A percentile compares a stretch with the other conserved stretches of the same genome.
These are phyloP conservation scores for Acanthamoeba royreba DNA, from an alignment of 208 protist species.

Conservation along the genomic window DNA sequence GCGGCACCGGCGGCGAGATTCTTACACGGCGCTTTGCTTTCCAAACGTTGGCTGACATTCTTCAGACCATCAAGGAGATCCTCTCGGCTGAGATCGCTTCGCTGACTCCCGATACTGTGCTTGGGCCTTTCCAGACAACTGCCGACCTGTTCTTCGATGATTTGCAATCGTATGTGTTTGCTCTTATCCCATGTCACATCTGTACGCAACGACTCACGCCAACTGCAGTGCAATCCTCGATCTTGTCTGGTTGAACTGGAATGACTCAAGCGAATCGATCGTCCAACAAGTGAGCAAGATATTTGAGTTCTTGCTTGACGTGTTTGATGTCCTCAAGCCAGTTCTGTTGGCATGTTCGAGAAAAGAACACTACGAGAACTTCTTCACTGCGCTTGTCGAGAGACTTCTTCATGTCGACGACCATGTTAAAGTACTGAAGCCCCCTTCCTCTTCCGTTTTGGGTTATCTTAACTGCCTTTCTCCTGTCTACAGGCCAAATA, in stretches of 20 bases:
- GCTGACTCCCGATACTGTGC: not conserved
- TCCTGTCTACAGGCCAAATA: not conserved
- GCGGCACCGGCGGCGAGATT: not conserved
- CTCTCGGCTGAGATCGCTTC: not conserved
- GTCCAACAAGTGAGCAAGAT: constrained; percentile 23
- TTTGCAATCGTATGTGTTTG: not conserved
- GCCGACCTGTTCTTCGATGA: not conserved
- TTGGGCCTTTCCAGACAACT: not conserved
- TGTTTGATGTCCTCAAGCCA: not conserved
- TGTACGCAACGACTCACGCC: not conserved
- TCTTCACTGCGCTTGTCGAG: not conserved
- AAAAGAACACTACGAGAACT: not conserved
- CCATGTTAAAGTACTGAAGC: not conserved
- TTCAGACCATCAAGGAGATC: not conserved
- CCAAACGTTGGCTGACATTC: not conserved
- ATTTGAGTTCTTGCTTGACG: constrained; percentile 23
- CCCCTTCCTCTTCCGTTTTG: not conserved
- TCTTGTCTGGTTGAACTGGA: not conserved
- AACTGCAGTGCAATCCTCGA: not conserved
- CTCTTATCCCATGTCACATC: not conserved
- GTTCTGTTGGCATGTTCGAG: not conserved
- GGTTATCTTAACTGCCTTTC: not conserved
- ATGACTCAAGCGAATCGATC: constrained; percentile 14
- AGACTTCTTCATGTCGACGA: not conserved
- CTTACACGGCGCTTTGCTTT: not conserved